Conservation (phyloP, 352 stramenopile species). For the Aphanomyces euteiches region DNA sequence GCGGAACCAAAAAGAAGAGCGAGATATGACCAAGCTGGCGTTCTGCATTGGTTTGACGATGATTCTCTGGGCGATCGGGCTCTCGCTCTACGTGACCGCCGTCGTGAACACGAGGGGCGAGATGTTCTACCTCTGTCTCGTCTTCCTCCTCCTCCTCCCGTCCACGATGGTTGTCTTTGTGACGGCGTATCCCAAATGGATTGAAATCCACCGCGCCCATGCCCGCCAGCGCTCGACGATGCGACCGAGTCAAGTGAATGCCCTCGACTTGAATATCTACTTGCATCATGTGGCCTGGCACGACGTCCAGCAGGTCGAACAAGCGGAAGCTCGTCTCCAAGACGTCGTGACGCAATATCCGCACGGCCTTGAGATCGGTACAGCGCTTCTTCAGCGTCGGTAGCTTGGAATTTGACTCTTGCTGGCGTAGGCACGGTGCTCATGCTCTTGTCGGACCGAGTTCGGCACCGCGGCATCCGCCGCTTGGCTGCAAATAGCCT, state of each 20-base stretch:
- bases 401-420: not conserved
- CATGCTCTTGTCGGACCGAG: conserved; percentile 9
- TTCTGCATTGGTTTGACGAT: not conserved
- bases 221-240: not conserved
- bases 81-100: not conserved
- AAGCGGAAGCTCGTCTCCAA: not conserved
- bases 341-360: not conserved
- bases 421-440: conserved; percentile 3
- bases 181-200: not conserved
- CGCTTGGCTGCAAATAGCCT: not conserved
- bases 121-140: conserved; percentile 26
- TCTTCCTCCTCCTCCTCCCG: conserved; percentile 18
- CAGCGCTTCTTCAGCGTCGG: not conserved
- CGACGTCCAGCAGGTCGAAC: conserved; percentile 20
- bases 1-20: conserved; percentile 7
- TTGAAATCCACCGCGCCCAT: conserved; percentile 4
- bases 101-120: not conserved
- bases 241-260: not conserved
- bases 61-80: conserved; percentile 7
- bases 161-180: conserved; percentile 15
- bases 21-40: conserved; percentile 21
- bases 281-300: not conserved
- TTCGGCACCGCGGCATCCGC: conserved; percentile 9
- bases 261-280: not conserved
- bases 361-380: conserved; percentile 1